These are phyloP conservation scores for Trichopus zeylanicus DNA, from an alignment of 116 monocot genomes.

Conservation along the genomic window DNA sequence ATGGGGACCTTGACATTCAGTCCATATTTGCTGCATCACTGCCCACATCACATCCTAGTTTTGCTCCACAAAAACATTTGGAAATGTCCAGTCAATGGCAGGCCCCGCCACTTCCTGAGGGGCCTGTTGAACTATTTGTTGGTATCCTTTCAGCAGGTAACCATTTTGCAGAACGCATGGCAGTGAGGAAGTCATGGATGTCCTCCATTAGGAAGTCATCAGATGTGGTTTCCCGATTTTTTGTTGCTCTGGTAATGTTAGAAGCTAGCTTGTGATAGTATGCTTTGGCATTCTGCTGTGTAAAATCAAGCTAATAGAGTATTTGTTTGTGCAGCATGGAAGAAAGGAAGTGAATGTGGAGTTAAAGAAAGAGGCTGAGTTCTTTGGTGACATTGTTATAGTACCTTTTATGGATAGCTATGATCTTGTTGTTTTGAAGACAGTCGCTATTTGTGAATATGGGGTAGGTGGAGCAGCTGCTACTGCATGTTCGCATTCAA, in stretches of 20 bases:
- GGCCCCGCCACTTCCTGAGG: constrained; percentile 44
- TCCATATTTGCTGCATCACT: constrained; percentile 64
- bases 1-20: constrained; percentile 53
- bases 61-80: constrained; percentile 46
- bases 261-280: not conserved
- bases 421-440: constrained; percentile 80
- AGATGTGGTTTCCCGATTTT: constrained; percentile 51
- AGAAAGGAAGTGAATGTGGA: constrained; percentile 72
- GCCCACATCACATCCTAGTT: constrained; percentile 58
- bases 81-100: constrained; percentile 45
- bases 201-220: constrained; percentile 30
- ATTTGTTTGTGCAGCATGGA: constrained; percentile 37
- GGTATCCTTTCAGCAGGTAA: constrained; percentile 78
- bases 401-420: constrained; percentile 75
- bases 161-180: constrained; percentile 86
- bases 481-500: not conserved
- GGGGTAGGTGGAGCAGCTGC: constrained; percentile 35
- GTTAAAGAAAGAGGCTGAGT: constrained; percentile 67
- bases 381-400: constrained; percentile 71
- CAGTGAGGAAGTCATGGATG: constrained; percentile 82
- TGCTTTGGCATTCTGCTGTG: not conserved
- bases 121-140: constrained; percentile 50
- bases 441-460: constrained; percentile 66
- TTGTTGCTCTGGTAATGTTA: constrained; percentile 57
- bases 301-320: not conserved